phyloP scores from a whole-genome alignment of 176 grass and related monocot species.

The Hordeum vulgare region MorexV3_pseudomolecules_assembly NC_058523.1:466062599-466063098 shows the following conservation, averaged over 20 bases:
- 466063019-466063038: conserved; percentile 2
- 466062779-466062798: not conserved
- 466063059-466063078: not conserved
- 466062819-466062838: not conserved
- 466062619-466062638: not conserved
- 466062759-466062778: not conserved
- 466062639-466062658: not conserved
- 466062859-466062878: conserved; percentile 31
- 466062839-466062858: conserved; percentile 48
- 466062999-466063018: conserved; percentile 10
- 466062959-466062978: not conserved
- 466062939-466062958: conserved; percentile 4
- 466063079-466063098: not conserved
- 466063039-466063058: not conserved
- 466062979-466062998: not conserved
- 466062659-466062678: no score
- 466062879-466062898: not conserved
- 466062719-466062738: not conserved
- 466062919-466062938: conserved; percentile 35
- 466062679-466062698: no score
- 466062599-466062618: not conserved
- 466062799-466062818: conserved; percentile 15
- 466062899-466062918: not conserved
- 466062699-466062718: not conserved
- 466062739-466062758: not conserved